Evolutionary conservation across 768 basidiomycete genomes (phyloP).

Genomic region (Tulasnella sp.): DNA sequence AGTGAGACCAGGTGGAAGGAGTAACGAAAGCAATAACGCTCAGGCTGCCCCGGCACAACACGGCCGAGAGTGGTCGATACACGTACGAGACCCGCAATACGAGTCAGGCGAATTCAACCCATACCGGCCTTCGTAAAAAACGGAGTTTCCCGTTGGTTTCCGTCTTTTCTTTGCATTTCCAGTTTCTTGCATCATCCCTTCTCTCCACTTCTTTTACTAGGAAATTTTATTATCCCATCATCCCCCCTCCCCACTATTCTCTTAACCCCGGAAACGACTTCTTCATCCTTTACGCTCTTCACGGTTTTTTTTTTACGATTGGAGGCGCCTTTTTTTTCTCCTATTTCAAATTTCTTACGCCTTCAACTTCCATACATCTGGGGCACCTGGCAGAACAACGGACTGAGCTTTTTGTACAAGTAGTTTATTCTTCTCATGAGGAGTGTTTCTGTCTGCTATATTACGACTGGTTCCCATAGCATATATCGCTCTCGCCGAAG

Average conservation of each 20-base stretch:
- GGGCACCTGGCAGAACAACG: not conserved
- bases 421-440: not conserved
- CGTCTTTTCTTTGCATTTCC: not conserved
- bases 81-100: not conserved
- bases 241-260: not conserved
- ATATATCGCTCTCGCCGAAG: not conserved
- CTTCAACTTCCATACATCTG: not conserved
- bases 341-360: not conserved
- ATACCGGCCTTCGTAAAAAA: not conserved
- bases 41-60: not conserved
- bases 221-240: not conserved
- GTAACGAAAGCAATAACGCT: not conserved
- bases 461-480: not conserved
- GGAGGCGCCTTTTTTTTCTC: not conserved
- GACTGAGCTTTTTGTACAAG: not conserved
- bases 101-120: not conserved
- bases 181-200: not conserved
- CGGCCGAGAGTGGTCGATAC: not conserved
- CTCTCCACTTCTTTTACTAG: not conserved
- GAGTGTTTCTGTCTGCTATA: not conserved
- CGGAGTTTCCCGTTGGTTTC: not conserved
- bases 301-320: not conserved
- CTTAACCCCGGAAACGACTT: not conserved
- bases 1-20: not conserved
- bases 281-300: not conserved